Evolutionary conservation across 768 basidiomycete species (phyloP).

Genomic region (Boletus speciosus): DNA sequence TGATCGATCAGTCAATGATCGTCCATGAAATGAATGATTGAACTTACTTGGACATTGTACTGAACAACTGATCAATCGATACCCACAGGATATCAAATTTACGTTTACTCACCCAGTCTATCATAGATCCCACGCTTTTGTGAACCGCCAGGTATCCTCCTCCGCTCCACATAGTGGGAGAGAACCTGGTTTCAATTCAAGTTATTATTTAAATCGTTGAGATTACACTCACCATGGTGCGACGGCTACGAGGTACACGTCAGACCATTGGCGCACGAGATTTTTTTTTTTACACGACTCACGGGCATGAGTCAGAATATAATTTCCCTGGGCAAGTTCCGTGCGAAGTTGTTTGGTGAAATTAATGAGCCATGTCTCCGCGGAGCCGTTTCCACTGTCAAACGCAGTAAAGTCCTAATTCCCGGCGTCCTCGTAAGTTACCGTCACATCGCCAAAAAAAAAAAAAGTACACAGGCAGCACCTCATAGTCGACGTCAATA

Average conservation of each 20-base stretch:
- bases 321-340: conserved; percentile 30
- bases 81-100: neutral
- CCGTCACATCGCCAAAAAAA: neutral
- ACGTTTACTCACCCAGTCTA: conserved; percentile 39
- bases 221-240: conserved; percentile 17
- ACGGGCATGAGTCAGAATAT: conserved; percentile 37
- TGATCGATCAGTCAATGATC: conserved; percentile 1
- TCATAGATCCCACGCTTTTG: conserved; percentile 37
- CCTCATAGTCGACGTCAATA: conserved; percentile 55
- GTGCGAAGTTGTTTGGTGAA: conserved; percentile 34
- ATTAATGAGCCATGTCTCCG: conserved; percentile 33
- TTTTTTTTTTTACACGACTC: conserved; percentile 2
- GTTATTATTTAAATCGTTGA: neutral
- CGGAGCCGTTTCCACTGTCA: conserved; percentile 35
- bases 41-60: conserved; percentile 40
- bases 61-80: conserved; percentile 1
- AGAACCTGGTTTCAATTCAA: conserved; percentile 15
- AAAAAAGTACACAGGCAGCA: neutral
- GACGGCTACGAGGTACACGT: conserved; percentile 10
- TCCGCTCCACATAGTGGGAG: conserved; percentile 17
- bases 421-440: neutral
- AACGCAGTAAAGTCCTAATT: conserved; percentile 35
- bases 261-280: neutral
- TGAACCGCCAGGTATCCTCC: conserved; percentile 39
- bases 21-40: neutral